These are phyloP conservation scores for Oxyria digyna DNA, from an alignment of 148 eudicot species.

Conservation along the genomic window DNA sequence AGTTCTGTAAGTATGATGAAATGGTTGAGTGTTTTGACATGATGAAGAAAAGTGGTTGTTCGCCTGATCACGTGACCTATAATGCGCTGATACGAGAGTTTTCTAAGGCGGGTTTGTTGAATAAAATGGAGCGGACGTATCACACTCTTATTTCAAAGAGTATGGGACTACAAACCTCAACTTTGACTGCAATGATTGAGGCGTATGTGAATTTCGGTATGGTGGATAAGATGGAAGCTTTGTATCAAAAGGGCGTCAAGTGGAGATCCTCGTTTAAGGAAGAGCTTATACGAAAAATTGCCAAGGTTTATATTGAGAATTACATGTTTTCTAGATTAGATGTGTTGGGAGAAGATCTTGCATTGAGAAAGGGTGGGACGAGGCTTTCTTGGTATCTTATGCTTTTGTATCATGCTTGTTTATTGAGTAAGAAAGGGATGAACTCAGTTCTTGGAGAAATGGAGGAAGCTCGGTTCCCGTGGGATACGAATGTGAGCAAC, in stretches of 20 bases:
- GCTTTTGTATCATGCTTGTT: constrained; percentile 23
- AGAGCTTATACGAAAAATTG: constrained; percentile 26
- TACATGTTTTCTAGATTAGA: constrained; percentile 30
- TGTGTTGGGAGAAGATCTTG: constrained; percentile 24
- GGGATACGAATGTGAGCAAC: constrained; percentile 26
- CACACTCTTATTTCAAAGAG: constrained; percentile 19
- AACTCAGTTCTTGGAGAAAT: constrained; percentile 20
- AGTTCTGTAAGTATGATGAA: constrained; percentile 31
- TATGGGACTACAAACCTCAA: constrained; percentile 24
- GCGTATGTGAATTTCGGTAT: constrained; percentile 29
- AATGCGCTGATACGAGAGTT: constrained; percentile 31
- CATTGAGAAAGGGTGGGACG: constrained; percentile 20
- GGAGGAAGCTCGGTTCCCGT: constrained; percentile 18
- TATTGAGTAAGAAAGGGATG: constrained; percentile 26
- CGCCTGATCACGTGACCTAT: constrained; percentile 25
- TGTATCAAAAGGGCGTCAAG: constrained; percentile 16
- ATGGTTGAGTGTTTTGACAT: constrained; percentile 26
- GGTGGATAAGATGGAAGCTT: constrained; percentile 30
- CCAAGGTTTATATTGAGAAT: constrained; percentile 27
- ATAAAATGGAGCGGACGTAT: constrained; percentile 30
- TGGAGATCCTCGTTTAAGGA: constrained; percentile 19
- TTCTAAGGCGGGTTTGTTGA: constrained; percentile 24
- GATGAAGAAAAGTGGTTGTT: constrained; percentile 24
- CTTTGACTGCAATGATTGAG: constrained; percentile 33
- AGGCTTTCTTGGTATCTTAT: constrained; percentile 26